These are phyloP conservation scores for Scutellaria minor DNA, from an alignment of 257 asterid genomes.

Conservation along the genomic window DNA sequence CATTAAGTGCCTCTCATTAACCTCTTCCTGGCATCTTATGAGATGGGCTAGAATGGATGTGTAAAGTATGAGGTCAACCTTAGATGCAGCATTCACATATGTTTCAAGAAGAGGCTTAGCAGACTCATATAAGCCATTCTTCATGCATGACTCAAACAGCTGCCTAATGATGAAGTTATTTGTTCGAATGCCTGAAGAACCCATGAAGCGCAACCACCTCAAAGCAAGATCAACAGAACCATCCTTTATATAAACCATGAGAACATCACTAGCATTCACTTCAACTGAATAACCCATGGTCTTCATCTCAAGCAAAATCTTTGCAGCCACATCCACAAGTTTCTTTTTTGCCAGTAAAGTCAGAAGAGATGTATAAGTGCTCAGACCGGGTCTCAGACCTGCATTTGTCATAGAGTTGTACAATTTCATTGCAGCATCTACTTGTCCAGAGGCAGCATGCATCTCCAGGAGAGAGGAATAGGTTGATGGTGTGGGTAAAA, in stretches of 20 bases:
- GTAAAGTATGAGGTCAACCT: slow-evolving; percentile 90
- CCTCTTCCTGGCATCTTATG: slow-evolving; percentile 91
- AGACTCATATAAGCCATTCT: slow-evolving; percentile 78
- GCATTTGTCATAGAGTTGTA: slow-evolving; percentile 97
- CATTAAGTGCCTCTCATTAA: slow-evolving; percentile 88
- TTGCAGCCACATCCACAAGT: slow-evolving; percentile 96
- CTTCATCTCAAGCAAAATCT: slow-evolving; percentile 95
- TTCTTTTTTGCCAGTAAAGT: slow-evolving; percentile 87
- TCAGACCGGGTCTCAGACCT: slow-evolving; percentile 82
- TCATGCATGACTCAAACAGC: slow-evolving; percentile 96
- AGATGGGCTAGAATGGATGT: slow-evolving; percentile 92
- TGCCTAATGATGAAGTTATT: slow-evolving; percentile 95
- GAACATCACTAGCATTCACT: slow-evolving; percentile 94
- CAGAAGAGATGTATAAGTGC: slow-evolving; percentile 78
- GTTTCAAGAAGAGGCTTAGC: slow-evolving; percentile 95
- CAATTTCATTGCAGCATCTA: slow-evolving; percentile 89
- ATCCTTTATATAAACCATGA: slow-evolving; percentile 91
- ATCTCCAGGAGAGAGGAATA: slow-evolving; percentile 92
- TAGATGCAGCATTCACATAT: slow-evolving; percentile 74
- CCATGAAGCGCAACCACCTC: slow-evolving; percentile 96
- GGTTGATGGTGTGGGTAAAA: slow-evolving; percentile 93
- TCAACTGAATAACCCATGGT: slow-evolving; percentile 95
- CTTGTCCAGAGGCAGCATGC: slow-evolving; percentile 92
- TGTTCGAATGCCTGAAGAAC: slow-evolving; percentile 87
- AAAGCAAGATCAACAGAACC: slow-evolving; percentile 90